Base-by-base conservation (phyloP, 208 protist genomes). In the Trypanosoma vivax region DNA sequence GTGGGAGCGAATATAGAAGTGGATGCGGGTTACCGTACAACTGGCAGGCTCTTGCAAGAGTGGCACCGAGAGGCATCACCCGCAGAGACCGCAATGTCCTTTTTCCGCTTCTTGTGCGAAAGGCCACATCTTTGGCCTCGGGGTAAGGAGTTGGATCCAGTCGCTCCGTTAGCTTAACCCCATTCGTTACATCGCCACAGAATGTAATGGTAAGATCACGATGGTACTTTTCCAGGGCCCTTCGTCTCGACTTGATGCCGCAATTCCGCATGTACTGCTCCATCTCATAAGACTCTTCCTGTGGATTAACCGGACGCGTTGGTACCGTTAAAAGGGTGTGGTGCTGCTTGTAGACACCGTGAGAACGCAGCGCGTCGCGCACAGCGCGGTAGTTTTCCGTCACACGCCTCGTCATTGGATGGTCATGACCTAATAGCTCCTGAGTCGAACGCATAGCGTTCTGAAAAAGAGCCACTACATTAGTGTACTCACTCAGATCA, bases 391-490 rank as follows among this genome's bases (percentile, higher is more conserved):
- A 93, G 9, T 81, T 88, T 41, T 72, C 60, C 7, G 73, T 64
- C 2, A 93, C 80, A 28, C 61, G 70, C 38, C 65, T 58, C 10
- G 81, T 84, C 86, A 93, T 90, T 48, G 82, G 77, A 51, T 93
- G 86, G 18, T 90, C 56, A 34, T 52, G 38, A 10, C 86, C 86
- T 14, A 93, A 73, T 21, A 89, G 54, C 29, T 87, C 77, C 58
- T 83, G 76, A 40, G 86, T 93, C 46, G 86, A 70, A 18, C 70
- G 63, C 82, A 90, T 86, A n/a, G 86, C 86, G 46, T 90, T 90
- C 35, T 87, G 82, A 49, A 93, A 88, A 30, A 90, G 52, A 23
- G 60, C 53, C 21, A 86, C 72, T 6, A 73, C 57, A 60, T 90
- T 90, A 21, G 65, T 78, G 63, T 83, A 61, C 65, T 93, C 86